phyloP scores from a whole-genome alignment of 108 stramenopile species.

The Cafeteria roenbergensis region DNA sequence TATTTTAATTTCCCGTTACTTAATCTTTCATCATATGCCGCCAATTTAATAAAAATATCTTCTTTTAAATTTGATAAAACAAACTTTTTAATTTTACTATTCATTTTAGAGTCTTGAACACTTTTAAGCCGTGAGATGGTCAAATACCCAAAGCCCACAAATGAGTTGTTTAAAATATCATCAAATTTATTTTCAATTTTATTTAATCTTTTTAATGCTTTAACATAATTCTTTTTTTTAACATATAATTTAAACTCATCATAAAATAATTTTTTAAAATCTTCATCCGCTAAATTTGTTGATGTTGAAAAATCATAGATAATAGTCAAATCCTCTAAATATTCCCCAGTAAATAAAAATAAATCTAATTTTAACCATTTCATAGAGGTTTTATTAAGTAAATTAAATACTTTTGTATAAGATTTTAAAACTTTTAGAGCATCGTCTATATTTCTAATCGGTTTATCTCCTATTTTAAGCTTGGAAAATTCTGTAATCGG shows the following conservation, averaged over 20 bases:
- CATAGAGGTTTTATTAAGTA: too few relatives aligned
- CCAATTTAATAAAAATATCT: neutral
- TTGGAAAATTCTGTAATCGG: too few relatives aligned
- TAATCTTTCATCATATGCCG: too few relatives aligned
- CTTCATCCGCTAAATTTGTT: neutral
- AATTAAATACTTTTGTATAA: too few relatives aligned
- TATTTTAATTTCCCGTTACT: too few relatives aligned
- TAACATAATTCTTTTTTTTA: neutral
- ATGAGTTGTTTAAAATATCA: neutral
- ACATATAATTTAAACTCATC: neutral
- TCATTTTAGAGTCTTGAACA: neutral
- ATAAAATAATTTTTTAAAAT: neutral
- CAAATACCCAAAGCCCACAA: neutral
- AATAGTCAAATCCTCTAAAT: neutral
- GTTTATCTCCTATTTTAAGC: too few relatives aligned
- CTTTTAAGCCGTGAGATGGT: neutral
- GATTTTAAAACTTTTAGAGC: too few relatives aligned
- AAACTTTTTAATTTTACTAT: neutral
- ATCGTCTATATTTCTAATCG: too few relatives aligned
- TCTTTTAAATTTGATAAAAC: neutral
- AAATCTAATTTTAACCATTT: neutral
- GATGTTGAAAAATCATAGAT: neutral
- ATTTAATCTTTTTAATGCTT: neutral
- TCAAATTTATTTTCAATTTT: neutral
- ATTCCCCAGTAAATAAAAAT: neutral